A percentile compares a stretch with the other conserved stretches of the same genome.
These are phyloP conservation scores for Globisporangium radiosum DNA, from an alignment of 352 stramenopile species.

Conservation along the genomic window DNA sequence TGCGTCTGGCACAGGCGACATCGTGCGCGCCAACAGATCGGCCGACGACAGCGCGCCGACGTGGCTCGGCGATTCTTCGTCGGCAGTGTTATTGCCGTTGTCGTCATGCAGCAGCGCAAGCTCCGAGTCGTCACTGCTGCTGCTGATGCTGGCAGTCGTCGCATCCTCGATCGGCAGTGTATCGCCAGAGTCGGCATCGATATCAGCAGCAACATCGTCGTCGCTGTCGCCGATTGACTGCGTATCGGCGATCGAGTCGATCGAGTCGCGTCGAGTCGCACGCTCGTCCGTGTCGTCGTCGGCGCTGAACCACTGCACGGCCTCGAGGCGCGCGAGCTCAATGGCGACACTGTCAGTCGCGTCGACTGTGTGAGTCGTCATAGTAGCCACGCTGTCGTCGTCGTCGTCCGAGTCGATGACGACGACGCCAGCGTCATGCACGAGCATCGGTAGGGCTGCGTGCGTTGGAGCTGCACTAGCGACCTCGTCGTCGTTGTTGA, in stretches of 20 bases:
- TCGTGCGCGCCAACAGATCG: neutral
- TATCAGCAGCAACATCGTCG: neutral
- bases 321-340: neutral
- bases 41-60: conserved; percentile 4
- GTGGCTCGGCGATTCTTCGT: conserved; percentile 48
- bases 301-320: neutral
- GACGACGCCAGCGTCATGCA: neutral
- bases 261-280: conserved; percentile 15
- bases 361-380: neutral
- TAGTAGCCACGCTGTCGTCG: neutral
- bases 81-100: conserved; percentile 18
- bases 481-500: neutral
- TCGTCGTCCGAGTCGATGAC: neutral
- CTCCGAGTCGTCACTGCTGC: neutral
- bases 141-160: neutral
- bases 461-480: neutral
- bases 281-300: conserved; percentile 16
- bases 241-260: conserved; percentile 31
- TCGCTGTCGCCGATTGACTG: conserved; percentile 38
- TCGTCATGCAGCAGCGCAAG: neutral
- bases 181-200: too few relatives aligned
- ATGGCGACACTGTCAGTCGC: neutral
- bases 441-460: neutral
- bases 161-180: neutral
- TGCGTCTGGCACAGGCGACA: conserved; percentile 2